A percentile compares a stretch with the other conserved stretches of the same genome.
phyloP scores from a whole-genome alignment of 257 asterid genomes.

The Solanum acaule region DNA sequence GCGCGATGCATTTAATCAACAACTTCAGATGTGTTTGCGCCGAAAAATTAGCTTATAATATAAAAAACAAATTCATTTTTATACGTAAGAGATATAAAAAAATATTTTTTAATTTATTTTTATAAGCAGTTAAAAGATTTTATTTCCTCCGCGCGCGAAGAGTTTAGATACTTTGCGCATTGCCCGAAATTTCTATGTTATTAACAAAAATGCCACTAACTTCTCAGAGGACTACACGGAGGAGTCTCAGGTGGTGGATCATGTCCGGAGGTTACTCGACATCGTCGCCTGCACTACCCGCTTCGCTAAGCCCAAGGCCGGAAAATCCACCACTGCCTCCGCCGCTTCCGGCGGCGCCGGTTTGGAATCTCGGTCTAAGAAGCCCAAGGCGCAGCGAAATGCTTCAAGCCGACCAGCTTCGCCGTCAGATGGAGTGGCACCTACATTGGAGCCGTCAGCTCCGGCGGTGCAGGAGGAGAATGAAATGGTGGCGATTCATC shows the following conservation, averaged over 20 bases:
- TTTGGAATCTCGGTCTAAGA: conserved; percentile 43
- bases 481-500: conserved; percentile 96
- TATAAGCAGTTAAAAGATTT: not conserved
- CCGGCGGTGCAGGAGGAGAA: conserved; percentile 46
- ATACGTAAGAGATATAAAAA: too few species aligned
- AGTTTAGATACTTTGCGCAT: not conserved
- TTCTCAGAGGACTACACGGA: conserved; percentile 75
- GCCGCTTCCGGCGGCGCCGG: not conserved
- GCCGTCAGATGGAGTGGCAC: conserved; percentile 38
- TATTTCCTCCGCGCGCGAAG: not conserved
- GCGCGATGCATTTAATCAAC: not conserved
- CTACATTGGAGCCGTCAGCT: conserved; percentile 25
- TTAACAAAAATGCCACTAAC: conserved; percentile 43
- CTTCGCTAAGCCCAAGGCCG: conserved; percentile 60
- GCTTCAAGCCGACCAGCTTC: conserved; percentile 25
- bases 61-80: not conserved
- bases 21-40: not conserved
- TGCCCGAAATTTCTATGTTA: not conserved
- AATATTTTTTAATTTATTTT: too few species aligned
- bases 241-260: conserved; percentile 59
- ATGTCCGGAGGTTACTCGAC: conserved; percentile 94
- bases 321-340: conserved; percentile 8
- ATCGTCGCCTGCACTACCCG: conserved; percentile 96
- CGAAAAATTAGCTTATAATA: not conserved
- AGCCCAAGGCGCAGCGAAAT: conserved; percentile 33